Evolutionary conservation across 2,329 filamentous ascomycete species (phyloP).

Genomic region (Harringtonia lauricola): DNA sequence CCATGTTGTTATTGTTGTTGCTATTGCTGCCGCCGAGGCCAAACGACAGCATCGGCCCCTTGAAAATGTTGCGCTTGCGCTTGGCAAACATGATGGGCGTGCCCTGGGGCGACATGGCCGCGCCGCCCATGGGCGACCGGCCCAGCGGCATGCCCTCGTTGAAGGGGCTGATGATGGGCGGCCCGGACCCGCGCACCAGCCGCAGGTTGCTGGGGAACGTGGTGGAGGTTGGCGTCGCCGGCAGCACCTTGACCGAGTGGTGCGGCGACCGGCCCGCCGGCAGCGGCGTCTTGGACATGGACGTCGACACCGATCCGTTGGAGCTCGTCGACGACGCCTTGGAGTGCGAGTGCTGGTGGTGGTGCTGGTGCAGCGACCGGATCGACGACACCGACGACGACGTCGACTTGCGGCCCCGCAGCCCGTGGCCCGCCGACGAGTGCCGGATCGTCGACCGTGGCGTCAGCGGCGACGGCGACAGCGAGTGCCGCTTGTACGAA

Average conservation of each 20-base stretch:
- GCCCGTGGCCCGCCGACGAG: conserved; percentile 68
- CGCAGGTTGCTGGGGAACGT: conserved; percentile 80
- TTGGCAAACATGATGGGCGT: conserved; percentile 62
- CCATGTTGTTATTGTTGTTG: conserved; percentile 10
- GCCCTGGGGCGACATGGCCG: conserved; percentile 38
- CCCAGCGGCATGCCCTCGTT: conserved; percentile 43
- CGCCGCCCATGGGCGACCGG: conserved; percentile 32
- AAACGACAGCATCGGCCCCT: conserved; percentile 60
- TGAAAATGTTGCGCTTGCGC: conserved; percentile 70
- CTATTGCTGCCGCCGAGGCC: conserved; percentile 18
- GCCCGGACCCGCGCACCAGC: conserved; percentile 53
- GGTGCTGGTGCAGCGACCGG: conserved; percentile 81
- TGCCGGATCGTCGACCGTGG: conserved; percentile 79
- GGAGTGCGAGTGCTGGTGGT: conserved; percentile 76
- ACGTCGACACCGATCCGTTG: conserved; percentile 58
- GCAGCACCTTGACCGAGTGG: conserved; percentile 88
- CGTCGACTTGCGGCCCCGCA: conserved; percentile 88
- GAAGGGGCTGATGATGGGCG: conserved; percentile 38
- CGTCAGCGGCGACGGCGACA: conserved; percentile 80
- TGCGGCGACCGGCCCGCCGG: conserved; percentile 65
- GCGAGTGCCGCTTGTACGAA: conserved; percentile 60
- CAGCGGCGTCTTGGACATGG: conserved; percentile 55
- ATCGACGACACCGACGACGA: conserved; percentile 92
- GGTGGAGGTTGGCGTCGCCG: conserved; percentile 67
- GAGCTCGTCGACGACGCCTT: conserved; percentile 92